Percentiles rank a stretch among this genome's conserved stretches.
These are phyloP conservation scores for Talaromyces thailandensis DNA, from an alignment of 495 filamentous ascomycete species.

Conservation along the genomic window DNA sequence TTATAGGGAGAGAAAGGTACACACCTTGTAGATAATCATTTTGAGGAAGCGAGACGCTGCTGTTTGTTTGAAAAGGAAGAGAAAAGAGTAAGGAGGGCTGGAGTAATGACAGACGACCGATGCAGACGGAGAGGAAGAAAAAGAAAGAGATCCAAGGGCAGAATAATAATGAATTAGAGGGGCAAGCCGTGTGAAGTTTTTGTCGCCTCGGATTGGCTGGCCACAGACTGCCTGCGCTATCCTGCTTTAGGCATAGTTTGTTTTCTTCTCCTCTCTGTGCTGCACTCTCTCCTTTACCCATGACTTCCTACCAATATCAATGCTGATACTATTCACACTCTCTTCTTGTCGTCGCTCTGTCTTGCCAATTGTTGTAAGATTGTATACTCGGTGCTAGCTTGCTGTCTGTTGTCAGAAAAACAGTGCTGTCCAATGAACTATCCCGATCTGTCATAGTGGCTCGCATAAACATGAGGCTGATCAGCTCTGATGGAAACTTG, in stretches of 20 bases:
- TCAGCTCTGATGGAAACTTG: too few relatives aligned
- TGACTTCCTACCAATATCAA: too few relatives aligned
- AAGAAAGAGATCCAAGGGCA: too few relatives aligned
- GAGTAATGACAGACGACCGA: neutral
- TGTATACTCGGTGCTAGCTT: neutral
- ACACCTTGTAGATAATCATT: constrained; percentile 89
- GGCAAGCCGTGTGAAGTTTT: constrained; percentile 30
- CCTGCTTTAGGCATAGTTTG: neutral
- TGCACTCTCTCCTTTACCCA: too few relatives aligned
- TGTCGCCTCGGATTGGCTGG: constrained; percentile 21
- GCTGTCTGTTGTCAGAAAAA: neutral
- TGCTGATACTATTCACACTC: too few relatives aligned
- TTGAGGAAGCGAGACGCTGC: constrained; percentile 30
- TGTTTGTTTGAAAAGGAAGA: constrained; percentile 10
- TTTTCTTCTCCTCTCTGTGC: neutral
- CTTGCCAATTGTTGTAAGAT: neutral
- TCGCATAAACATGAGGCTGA: too few relatives aligned
- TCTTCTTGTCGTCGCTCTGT: too few relatives aligned
- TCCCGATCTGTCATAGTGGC: neutral
- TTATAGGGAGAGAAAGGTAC: constrained; percentile 14
- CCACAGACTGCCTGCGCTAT: constrained; percentile 11
- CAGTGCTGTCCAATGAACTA: neutral
- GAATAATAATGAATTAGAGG: constrained; percentile 14
- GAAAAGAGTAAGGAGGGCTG: constrained; percentile 12
- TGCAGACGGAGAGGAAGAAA: constrained; percentile 14